Percentiles rank a stretch among this genome's conserved stretches.
phyloP scores from a whole-genome alignment of 2,329 filamentous ascomycete species.

The Ciborinia camelliae region DNA sequence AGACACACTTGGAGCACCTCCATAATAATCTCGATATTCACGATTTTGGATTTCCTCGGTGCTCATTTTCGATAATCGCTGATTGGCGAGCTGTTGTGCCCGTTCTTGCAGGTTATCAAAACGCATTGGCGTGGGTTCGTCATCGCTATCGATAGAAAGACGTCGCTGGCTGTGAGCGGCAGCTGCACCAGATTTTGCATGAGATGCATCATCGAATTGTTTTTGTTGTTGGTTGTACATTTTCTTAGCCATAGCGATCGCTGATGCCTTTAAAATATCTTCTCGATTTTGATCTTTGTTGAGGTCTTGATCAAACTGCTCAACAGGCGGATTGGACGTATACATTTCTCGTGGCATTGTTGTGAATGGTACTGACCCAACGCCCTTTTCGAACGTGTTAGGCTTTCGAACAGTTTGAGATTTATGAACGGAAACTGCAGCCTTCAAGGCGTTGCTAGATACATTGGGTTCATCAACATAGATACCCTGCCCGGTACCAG shows the following conservation, averaged over 20 bases:
- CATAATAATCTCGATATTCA: slow-evolving; percentile 74
- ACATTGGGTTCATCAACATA: slow-evolving; percentile 58
- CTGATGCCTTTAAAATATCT: slow-evolving; percentile 74
- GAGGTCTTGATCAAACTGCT: slow-evolving; percentile 49
- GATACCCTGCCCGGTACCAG: slow-evolving; percentile 39
- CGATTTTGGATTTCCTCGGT: slow-evolving; percentile 61
- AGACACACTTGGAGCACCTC: slow-evolving; percentile 46
- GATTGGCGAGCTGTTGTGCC: slow-evolving; percentile 80
- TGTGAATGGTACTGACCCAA: slow-evolving; percentile 55
- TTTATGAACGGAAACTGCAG: slow-evolving; percentile 59
- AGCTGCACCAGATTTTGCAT: slow-evolving; percentile 33
- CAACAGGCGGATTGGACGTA: slow-evolving; percentile 69
- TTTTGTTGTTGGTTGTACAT: slow-evolving; percentile 74
- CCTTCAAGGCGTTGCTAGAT: slow-evolving; percentile 66
- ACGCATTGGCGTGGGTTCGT: slow-evolving; percentile 47
- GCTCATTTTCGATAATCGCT: slow-evolving; percentile 76
- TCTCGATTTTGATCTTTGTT: slow-evolving; percentile 67
- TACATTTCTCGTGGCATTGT: slow-evolving; percentile 74
- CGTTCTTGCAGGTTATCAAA: slow-evolving; percentile 74
- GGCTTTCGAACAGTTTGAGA: slow-evolving; percentile 20
- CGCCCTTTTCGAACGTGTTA: slow-evolving; percentile 51
- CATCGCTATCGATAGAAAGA: slow-evolving; percentile 38
- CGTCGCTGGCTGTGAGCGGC: slow-evolving; percentile 35
- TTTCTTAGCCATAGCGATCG: slow-evolving; percentile 82
- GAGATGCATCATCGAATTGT: slow-evolving; percentile 40